These are phyloP conservation scores for Annulohypoxylon truncatum DNA, from an alignment of 2,329 filamentous ascomycete genomes.

Conservation along the genomic window DNA sequence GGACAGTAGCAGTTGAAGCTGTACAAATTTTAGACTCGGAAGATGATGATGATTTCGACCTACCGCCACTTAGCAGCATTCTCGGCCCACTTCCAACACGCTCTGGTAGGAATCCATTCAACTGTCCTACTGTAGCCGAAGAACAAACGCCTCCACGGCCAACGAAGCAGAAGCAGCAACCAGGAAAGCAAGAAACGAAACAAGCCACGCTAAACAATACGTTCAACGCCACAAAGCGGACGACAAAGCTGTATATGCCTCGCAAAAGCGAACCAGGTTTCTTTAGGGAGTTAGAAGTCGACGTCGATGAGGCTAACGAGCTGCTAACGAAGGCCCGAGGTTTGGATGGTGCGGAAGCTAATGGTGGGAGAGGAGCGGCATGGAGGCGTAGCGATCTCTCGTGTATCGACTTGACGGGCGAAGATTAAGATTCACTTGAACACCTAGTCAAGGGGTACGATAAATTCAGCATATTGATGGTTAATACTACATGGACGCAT, in stretches of 20 bases:
- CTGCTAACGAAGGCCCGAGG: conserved; percentile 17
- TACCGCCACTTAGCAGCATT: conserved; percentile 45
- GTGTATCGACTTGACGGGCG: conserved; percentile 49
- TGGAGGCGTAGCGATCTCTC: conserved; percentile 49
- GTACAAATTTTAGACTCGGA: conserved; percentile 37
- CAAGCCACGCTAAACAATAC: conserved; percentile 36
- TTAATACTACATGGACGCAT: not conserved
- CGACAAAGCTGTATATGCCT: conserved; percentile 56
- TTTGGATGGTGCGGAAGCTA: not conserved
- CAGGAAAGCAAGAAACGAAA: conserved; percentile 10
- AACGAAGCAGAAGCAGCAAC: not conserved
- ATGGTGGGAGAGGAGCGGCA: conserved; percentile 11
- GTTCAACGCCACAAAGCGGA: conserved; percentile 35
- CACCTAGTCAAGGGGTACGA: not conserved
- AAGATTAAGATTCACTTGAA: conserved; percentile 33
- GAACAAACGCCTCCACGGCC: not conserved
- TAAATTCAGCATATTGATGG: not conserved
- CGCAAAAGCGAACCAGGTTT: conserved; percentile 54
- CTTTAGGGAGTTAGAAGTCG: conserved; percentile 52
- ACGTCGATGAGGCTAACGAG: conserved; percentile 46
- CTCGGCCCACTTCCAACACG: conserved; percentile 15
- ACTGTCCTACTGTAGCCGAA: not conserved
- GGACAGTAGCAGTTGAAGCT: conserved; percentile 40
- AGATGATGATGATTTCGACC: conserved; percentile 39
- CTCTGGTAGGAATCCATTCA: not conserved